A percentile compares a stretch with the other conserved stretches of the same genome.
phyloP scores from a whole-genome alignment of 805 yeast genomes.

The Wickerhamomyces rabaulensis region DNA sequence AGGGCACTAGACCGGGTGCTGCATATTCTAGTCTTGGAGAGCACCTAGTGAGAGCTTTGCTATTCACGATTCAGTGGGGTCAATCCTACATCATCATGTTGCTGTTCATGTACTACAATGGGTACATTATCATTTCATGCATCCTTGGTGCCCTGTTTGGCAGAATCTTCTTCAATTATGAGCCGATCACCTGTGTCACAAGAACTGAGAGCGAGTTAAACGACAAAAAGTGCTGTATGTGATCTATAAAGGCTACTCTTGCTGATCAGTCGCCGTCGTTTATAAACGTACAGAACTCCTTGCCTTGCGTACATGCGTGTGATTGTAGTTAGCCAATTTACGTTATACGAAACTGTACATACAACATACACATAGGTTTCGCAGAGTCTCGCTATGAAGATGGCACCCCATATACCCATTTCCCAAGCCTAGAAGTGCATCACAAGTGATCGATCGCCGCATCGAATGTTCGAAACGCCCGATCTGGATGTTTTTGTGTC shows the following conservation, averaged over 20 bases:
- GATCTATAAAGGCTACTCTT: neutral
- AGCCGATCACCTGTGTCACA: slow-evolving; percentile 28
- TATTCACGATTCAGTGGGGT: slow-evolving; percentile 59
- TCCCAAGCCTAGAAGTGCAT: too few species aligned
- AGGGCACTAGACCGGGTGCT: slow-evolving; percentile 10
- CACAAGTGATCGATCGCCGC: too few species aligned
- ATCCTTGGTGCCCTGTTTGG: slow-evolving; percentile 59
- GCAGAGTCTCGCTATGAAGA: too few species aligned
- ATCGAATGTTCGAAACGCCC: too few species aligned
- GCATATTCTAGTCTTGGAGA: slow-evolving; percentile 40
- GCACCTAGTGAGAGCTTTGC: slow-evolving; percentile 43
- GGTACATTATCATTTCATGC: slow-evolving; percentile 59
- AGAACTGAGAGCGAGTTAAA: slow-evolving; percentile 24
- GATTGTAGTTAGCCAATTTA: too few species aligned
- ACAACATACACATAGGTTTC: too few species aligned
- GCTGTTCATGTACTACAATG: slow-evolving; percentile 72
- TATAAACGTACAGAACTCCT: neutral
- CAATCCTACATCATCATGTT: slow-evolving; percentile 62
- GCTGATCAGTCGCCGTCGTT: too few species aligned
- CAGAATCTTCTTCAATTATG: slow-evolving; percentile 46
- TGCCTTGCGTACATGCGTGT: too few species aligned
- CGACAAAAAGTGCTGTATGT: slow-evolving; percentile 32
- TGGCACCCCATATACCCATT: too few species aligned
- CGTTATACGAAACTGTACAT: too few species aligned
- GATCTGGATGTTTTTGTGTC: neutral